Conservation (phyloP, 2,329 filamentous ascomycete species). For the Dothideomycetes sp. region DNA sequence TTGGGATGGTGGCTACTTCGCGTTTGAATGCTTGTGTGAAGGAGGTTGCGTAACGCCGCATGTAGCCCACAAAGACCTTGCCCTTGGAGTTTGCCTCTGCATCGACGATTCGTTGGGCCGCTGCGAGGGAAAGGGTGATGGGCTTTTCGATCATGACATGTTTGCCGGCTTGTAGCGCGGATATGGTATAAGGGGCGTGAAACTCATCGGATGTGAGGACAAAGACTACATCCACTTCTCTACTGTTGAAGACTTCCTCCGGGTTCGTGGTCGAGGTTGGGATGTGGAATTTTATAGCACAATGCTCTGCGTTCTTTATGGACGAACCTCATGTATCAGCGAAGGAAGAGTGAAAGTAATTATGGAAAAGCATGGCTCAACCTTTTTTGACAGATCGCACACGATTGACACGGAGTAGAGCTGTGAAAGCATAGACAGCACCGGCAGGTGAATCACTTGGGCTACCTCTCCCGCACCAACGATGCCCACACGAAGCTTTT, state of each 20-base stretch:
- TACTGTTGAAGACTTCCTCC: conserved; percentile 30
- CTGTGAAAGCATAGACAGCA: conserved; percentile 31
- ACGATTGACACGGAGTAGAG: conserved; percentile 38
- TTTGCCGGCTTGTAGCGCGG: conserved; percentile 44
- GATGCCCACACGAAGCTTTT: conserved; percentile 26
- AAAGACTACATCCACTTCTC: conserved; percentile 43
- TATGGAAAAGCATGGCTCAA: conserved; percentile 8
- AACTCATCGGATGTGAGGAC: conserved; percentile 43
- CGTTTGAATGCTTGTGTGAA: conserved; percentile 42
- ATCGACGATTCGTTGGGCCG: conserved; percentile 35
- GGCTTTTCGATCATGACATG: conserved; percentile 51
- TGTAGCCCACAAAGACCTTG: conserved; percentile 48
- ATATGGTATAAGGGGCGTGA: conserved; percentile 41
- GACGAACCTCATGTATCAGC: conserved; percentile 2
- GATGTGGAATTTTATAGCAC: conserved; percentile 25
- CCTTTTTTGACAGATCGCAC: conserved; percentile 37
- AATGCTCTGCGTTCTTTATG: conserved; percentile 22
- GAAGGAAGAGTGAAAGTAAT: background rate
- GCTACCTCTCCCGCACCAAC: conserved; percentile 40
- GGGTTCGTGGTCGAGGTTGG: conserved; percentile 25
- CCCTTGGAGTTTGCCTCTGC: conserved; percentile 35
- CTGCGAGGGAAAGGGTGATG: conserved; percentile 37
- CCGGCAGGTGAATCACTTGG: conserved; percentile 44
- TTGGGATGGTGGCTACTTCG: conserved; percentile 40
- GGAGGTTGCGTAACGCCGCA: conserved; percentile 48